Conservation (phyloP, 768 basidiomycete species). For the Grammothele lineata region DNA sequence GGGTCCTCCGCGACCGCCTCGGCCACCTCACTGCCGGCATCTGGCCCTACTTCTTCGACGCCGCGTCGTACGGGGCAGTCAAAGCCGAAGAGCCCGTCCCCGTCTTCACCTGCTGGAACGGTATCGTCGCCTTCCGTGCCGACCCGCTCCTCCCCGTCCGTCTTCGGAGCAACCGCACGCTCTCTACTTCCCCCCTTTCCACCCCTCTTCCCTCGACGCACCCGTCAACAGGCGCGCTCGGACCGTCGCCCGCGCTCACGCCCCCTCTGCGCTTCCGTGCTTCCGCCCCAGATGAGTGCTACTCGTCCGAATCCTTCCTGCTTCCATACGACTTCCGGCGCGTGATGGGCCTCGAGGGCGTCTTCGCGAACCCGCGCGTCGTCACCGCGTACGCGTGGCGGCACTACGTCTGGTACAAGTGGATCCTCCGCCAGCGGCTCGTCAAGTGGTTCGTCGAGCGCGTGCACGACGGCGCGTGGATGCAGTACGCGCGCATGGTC, state of each 20-base stretch:
- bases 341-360: too few species aligned
- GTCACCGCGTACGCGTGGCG: too few species aligned
- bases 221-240: constrained; percentile 16
- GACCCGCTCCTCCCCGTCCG: constrained; percentile 38
- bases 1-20: constrained; percentile 35
- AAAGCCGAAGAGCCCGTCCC: constrained; percentile 39
- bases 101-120: constrained; percentile 45
- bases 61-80: constrained; percentile 31
- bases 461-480: constrained; percentile 33
- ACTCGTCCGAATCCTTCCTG: constrained; percentile 28
- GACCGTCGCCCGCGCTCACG: constrained; percentile 26
- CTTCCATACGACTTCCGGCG: neutral
- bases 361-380: too few species aligned
- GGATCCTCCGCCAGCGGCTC: constrained; percentile 34
- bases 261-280: constrained; percentile 31
- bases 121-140: constrained; percentile 36
- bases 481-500: constrained; percentile 32
- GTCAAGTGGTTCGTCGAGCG: constrained; percentile 40
- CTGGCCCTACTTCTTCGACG: constrained; percentile 42
- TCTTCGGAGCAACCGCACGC: constrained; percentile 33
- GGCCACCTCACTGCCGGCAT: constrained; percentile 26
- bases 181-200: constrained; percentile 29
- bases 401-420: too few species aligned
- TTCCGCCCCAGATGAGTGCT: constrained; percentile 27
- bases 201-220: constrained; percentile 26